Percentiles rank a stretch among this genome's conserved stretches.
Evolutionary conservation across 768 basidiomycete genomes (phyloP).

Genomic region (Tephrocybe sp.): DNA sequence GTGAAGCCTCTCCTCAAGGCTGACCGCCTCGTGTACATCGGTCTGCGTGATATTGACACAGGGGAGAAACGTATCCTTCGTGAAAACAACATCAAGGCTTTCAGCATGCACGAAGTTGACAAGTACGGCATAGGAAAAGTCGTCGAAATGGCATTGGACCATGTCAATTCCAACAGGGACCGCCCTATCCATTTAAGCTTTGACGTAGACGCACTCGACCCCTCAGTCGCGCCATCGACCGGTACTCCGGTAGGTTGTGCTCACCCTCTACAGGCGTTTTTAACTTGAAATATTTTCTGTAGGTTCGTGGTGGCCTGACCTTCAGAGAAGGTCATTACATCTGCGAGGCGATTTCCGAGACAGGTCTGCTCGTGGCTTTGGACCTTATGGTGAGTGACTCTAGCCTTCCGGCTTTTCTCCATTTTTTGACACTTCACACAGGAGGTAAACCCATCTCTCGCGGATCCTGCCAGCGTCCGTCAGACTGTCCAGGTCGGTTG

Average conservation of each 20-base stretch:
- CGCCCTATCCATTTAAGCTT: conserved; percentile 94
- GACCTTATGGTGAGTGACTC: conserved; percentile 81
- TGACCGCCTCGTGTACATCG: conserved; percentile 91
- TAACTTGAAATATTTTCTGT: conserved; percentile 11
- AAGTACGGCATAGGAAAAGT: conserved; percentile 92
- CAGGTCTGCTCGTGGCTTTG: conserved; percentile 86
- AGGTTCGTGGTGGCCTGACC: conserved; percentile 92
- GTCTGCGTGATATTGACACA: conserved; percentile 88
- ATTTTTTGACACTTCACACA: conserved; percentile 27
- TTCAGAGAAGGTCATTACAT: conserved; percentile 99
- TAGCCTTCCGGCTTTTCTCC: background rate
- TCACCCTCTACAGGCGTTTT: background rate
- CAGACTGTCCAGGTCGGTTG: conserved; percentile 93
- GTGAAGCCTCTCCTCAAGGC: conserved; percentile 65
- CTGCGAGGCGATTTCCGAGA: conserved; percentile 90
- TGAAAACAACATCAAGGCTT: conserved; percentile 79
- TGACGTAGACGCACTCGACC: conserved; percentile 95
- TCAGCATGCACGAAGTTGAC: conserved; percentile 91
- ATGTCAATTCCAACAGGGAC: conserved; percentile 84
- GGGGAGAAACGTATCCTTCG: conserved; percentile 87
- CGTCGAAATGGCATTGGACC: conserved; percentile 94
- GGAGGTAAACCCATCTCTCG: conserved; percentile 97
- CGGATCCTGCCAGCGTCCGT: conserved; percentile 68
- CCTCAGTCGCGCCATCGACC: conserved; percentile 93
- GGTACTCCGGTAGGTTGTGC: conserved; percentile 73